Base-by-base conservation (phyloP, 176 grass and related monocot species). In the Cenchrus purpureus region DNA sequence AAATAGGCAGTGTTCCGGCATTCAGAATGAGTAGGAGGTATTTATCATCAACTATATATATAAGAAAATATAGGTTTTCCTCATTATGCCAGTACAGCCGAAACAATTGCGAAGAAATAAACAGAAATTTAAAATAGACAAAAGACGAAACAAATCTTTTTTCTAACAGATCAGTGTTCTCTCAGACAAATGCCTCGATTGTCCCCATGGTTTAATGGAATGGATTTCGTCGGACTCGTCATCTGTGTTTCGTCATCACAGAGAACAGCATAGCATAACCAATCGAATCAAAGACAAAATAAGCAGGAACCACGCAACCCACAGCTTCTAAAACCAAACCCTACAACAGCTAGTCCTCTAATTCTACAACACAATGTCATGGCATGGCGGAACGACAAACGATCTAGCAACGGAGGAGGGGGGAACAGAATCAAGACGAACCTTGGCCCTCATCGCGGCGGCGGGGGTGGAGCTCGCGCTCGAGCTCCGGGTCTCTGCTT, bases 131-230 rank as follows among this genome's bases (percentile, higher is more conserved):
- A 25, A 25, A 25, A 25, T 0, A 2, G 37, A 62, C 1, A 1
- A 1, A 0, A 4, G 0, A 34, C 32, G 17, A 5, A 6, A 17
- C 0, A 42, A 25, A 6, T 1, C 16, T 8, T 7, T 6, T 59
- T 12, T 12, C 0, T 13, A 20, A 15, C 2, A 0, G 14, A n/a
- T n/a, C 3, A 1, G 12, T 40, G 77, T 79, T 86, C 88, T 91
- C 89, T 91, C 89, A 91, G 89, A 91, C 89, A 91, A 91, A 91
- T 91, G 89, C 89, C 89, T 91, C 85, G 76, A 43, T 87, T 91
- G 89, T 87, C 89, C 81, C 71, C 85, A 91, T 80, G 81, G 81
- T 80, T 79, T 73, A 60, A 86, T 68, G 52, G 89, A 87, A 91
- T 91, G 89, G 89, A 91, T 84, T 91, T 70, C 45, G 63, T 91